Evolutionary conservation across 139 green algal genomes (phyloP).

Genomic region (Tetradesmus obliquus): DNA sequence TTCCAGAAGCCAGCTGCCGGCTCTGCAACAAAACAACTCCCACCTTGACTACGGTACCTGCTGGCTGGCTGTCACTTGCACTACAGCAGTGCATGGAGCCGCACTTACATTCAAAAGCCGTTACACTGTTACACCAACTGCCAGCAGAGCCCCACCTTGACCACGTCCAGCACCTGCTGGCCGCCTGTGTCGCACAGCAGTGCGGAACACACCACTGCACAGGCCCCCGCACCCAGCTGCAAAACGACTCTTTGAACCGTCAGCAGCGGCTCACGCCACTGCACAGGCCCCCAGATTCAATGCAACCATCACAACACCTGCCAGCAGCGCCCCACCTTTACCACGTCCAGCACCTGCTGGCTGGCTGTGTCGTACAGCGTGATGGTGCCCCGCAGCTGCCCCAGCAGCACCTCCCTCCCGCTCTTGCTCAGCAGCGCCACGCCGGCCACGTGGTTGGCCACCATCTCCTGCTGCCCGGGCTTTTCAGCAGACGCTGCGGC

Average conservation of each 20-base stretch:
- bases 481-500: background rate
- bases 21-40: too few relatives aligned
- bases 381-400: constrained; percentile 62
- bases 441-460: background rate
- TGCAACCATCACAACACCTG: background rate
- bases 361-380: constrained; percentile 69
- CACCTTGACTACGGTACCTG: too few relatives aligned
- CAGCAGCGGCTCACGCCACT: background rate
- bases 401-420: constrained; percentile 63
- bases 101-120: background rate
- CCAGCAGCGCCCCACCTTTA: constrained; percentile 58
- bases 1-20: too few relatives aligned
- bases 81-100: background rate
- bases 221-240: too few relatives aligned
- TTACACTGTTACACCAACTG: background rate
- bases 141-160: background rate
- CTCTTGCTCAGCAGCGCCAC: constrained; percentile 66
- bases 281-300: background rate
- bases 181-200: background rate
- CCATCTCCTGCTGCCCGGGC: background rate
- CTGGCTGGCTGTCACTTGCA: too few relatives aligned
- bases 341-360: constrained; percentile 69
- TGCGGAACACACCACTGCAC: constrained; percentile 38
- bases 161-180: constrained; percentile 53
- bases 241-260: too few relatives aligned